These are phyloP conservation scores for Drechslera avenae DNA, from an alignment of 2,329 filamentous ascomycete species.

Conservation along the genomic window DNA sequence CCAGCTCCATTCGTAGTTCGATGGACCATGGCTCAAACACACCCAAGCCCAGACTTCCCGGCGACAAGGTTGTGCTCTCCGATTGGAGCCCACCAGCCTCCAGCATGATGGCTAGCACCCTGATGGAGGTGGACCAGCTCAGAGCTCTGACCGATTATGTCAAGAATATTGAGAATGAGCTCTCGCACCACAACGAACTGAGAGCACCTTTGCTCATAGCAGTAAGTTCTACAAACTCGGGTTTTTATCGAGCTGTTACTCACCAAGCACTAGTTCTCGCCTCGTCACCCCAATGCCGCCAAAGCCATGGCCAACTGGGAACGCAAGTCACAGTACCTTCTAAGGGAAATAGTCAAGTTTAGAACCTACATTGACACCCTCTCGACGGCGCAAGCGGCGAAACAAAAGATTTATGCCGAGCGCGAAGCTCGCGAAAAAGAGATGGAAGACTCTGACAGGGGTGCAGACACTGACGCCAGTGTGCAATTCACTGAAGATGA, in stretches of 20 bases:
- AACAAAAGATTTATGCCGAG: conserved; percentile 69
- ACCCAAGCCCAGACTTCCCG: conserved; percentile 72
- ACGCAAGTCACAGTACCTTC: conserved; percentile 87
- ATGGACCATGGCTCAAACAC: conserved; percentile 61
- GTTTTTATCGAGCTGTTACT: conserved; percentile 11
- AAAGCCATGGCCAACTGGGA: conserved; percentile 98
- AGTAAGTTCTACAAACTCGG: conserved; percentile 49
- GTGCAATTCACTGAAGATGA: conserved; percentile 31
- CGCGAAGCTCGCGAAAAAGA: conserved; percentile 38
- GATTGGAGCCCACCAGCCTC: conserved; percentile 91
- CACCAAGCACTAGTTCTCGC: conserved; percentile 67
- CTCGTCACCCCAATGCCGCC: conserved; percentile 76
- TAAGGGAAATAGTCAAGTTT: conserved; percentile 96
- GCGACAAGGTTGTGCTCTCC: conserved; percentile 80
- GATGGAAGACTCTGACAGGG: conserved; percentile 15
- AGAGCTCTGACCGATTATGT: conserved; percentile 78
- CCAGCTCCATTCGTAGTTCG: conserved; percentile 66
- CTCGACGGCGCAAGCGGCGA: conserved; percentile 70
- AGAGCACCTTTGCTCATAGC: conserved; percentile 86
- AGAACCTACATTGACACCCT: conserved; percentile 91
- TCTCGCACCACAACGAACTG: conserved; percentile 85
- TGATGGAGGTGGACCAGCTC: conserved; percentile 81
- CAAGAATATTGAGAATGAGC: conserved; percentile 80
- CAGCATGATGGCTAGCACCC: conserved; percentile 82
- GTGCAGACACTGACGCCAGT: conserved; percentile 11